Conservation (phyloP, 148 eudicot genomes). For the Rhododendron ovatum region DNA sequence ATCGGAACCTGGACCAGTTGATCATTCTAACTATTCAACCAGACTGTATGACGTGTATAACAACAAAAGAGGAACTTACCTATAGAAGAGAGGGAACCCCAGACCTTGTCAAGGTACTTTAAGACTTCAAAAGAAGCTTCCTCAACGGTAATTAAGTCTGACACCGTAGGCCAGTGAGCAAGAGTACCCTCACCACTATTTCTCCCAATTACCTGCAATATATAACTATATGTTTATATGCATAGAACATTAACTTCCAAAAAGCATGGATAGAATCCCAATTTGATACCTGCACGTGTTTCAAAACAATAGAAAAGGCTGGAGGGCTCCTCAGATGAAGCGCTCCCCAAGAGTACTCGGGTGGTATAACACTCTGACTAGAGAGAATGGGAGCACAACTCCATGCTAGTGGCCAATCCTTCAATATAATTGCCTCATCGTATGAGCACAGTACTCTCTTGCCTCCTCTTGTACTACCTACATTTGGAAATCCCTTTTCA, state of each 20-base stretch:
- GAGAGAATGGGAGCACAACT: constrained; percentile 82
- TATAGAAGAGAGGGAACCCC: constrained; percentile 84
- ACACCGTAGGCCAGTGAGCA: constrained; percentile 88
- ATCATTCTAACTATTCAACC: not conserved
- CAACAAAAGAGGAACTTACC: constrained; percentile 40
- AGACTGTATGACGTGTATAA: not conserved
- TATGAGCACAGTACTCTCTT: constrained; percentile 87
- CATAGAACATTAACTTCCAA: not conserved
- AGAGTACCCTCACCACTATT: constrained; percentile 92
- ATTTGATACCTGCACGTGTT: constrained; percentile 66
- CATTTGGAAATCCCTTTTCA: constrained; percentile 86
- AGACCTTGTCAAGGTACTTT: constrained; percentile 76
- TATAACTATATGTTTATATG: constrained; percentile 7
- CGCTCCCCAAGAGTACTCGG: constrained; percentile 95
- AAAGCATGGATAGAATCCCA: not conserved
- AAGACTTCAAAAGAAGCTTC: constrained; percentile 82
- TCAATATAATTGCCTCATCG: constrained; percentile 70
- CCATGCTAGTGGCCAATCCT: constrained; percentile 99
- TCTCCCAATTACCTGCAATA: constrained; percentile 69
- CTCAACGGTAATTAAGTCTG: constrained; percentile 73
- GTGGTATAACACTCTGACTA: constrained; percentile 70
- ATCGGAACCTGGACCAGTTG: not conserved
- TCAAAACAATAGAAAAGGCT: constrained; percentile 57
- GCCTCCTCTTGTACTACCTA: constrained; percentile 79
- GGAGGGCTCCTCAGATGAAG: constrained; percentile 88